Base-by-base conservation (phyloP, 768 basidiomycete species). In the Mycena maculata region DNA sequence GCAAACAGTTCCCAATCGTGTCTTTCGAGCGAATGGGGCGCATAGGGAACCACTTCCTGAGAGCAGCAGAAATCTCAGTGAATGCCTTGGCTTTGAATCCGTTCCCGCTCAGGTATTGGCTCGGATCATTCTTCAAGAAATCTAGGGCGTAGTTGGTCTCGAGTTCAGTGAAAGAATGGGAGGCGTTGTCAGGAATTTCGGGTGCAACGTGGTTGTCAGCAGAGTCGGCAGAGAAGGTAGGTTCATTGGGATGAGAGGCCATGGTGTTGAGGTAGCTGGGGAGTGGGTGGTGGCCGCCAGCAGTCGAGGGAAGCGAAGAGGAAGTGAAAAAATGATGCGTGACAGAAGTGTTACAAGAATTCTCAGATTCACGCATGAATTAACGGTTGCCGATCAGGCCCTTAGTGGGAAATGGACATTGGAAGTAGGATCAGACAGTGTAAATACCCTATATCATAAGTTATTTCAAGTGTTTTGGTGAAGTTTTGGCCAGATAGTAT, bases 261-360 rank as follows among this genome's bases (percentile, higher is more conserved):
- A 41, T 39, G 38, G 25, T 16, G 38, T 55, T 36, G 23, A 10
- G 38, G 54, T 16, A 55, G 54, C 33, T 23, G 38, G 38, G 16
- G 38, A 27, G 54, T 41, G 54, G 38, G 25, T 55, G 54, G 54
- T 41, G 38, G 45, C 22, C 45, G 45, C 23, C 33, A 27, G 54
- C 22, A 15, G 54, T 33, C 50, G 50, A 53, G 50, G 50, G 50
- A 53, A 33, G 50, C 50, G 38, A 55, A 33, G 22, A 16, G 13
- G 54, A 39, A 55, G 39, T 33, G n/a, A 23, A 25, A 55, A 41
- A 15, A 41, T 16, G 54, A 41, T 25, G 54, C 23, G 38, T 55
- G 54, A 55, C 54, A 55, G 50, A 8, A 52, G 50, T 20, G 54
- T 55, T 55, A 55, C 54, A 55, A 18, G 23, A 55, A 55, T 55